phyloP scores from a whole-genome alignment of 2,329 filamentous ascomycete genomes.

The Botrytis fragariae region DNA sequence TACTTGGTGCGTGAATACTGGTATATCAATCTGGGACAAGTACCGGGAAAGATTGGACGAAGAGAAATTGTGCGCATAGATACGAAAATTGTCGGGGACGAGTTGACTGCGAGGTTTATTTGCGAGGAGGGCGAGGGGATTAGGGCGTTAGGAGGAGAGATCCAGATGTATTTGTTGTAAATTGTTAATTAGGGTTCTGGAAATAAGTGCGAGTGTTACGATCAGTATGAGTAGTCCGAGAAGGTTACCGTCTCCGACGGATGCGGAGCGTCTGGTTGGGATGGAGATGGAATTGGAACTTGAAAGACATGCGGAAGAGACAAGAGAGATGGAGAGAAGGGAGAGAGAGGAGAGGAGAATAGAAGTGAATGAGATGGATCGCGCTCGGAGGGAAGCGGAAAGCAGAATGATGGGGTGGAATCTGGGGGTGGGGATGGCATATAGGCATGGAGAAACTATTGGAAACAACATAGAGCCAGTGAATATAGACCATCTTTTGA shows the following conservation, averaged over 20 bases:
- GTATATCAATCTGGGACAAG: not conserved
- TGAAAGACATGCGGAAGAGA: not conserved
- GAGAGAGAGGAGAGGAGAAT: no score
- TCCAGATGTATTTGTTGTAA: not conserved
- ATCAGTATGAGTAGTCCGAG: not conserved
- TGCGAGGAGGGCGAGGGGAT: not conserved
- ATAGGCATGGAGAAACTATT: not conserved
- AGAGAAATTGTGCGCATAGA: not conserved
- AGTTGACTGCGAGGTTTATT: not conserved
- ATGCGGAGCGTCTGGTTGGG: accelerated
- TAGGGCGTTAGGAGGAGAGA: not conserved
- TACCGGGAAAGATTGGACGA: not conserved
- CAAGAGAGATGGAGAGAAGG: not conserved
- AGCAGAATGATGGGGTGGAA: not conserved
- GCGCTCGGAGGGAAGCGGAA: no score
- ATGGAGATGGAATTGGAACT: not conserved
- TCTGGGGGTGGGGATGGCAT: no score
- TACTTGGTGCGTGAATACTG: not conserved
- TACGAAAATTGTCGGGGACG: not conserved
- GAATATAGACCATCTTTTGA: not conserved
- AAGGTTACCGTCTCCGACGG: not conserved
- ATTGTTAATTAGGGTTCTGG: not conserved
- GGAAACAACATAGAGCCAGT: not conserved
- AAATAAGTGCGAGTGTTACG: accelerated
- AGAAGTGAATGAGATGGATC: not conserved